Evolutionary conservation across 2,329 filamentous ascomycete species (phyloP).

Genomic region (Pseudopithomyces maydicus): DNA sequence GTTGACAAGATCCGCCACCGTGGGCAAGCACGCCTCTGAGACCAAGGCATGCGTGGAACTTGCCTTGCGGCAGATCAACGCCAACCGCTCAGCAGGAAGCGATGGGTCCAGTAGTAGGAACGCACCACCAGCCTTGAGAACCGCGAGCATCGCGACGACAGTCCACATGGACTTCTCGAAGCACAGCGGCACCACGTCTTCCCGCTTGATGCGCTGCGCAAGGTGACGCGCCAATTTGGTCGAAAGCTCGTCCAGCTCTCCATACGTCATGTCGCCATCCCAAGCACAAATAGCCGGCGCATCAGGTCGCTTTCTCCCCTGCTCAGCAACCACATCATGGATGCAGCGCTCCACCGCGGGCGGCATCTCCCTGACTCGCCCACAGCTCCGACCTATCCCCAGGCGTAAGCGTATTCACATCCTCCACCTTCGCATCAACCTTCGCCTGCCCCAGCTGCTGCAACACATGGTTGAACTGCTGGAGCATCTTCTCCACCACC

Average conservation of each 20-base stretch:
- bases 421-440: too few species aligned
- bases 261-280: constrained; percentile 13
- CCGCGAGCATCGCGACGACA: constrained; percentile 45
- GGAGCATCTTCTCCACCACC: too few species aligned
- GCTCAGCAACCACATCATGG: constrained; percentile 8
- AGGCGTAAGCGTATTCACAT: too few species aligned
- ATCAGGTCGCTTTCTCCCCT: not conserved
- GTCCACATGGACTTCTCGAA: constrained; percentile 25
- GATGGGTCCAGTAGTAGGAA: constrained; percentile 27
- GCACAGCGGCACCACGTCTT: constrained; percentile 9
- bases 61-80: too few species aligned
- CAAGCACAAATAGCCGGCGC: constrained; percentile 12
- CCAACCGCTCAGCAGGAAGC: too few species aligned
- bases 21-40: too few species aligned
- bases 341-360: constrained; percentile 1
- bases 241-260: constrained; percentile 10
- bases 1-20: too few species aligned
- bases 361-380: too few species aligned
- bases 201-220: constrained; percentile 1
- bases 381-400: too few species aligned
- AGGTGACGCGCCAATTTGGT: constrained; percentile 8
- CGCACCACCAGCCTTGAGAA: constrained; percentile 47
- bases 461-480: too few species aligned
- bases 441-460: too few species aligned
- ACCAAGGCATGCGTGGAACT: too few species aligned